Base-by-base conservation (phyloP, 768 basidiomycete genomes). In the Suillus alpinus region DNA sequence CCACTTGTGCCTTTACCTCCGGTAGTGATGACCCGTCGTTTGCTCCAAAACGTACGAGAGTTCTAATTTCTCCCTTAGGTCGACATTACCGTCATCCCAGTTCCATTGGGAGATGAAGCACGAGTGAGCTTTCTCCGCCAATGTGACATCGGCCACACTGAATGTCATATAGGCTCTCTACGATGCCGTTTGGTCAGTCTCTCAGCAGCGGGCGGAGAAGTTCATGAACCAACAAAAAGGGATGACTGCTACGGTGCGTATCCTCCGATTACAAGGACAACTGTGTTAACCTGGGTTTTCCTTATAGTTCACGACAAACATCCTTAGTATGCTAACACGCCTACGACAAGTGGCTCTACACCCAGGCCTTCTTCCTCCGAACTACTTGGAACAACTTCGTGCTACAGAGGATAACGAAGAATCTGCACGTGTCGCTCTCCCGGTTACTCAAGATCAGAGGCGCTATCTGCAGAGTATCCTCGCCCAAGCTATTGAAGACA, bases 331-430 rank as follows among this genome's bases (percentile, higher is more conserved):
- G 81, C 81, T 94, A n/a, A 94, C 92, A 8, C 88, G 94, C 18
- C 78, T 95, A 71, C 85, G 93, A 34, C 94, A 95, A 73, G 76
- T 94, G 20, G 88, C 83, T 18, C 81, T 94, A 29, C 91, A 95
- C 67, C 89, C 92, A 0, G 85, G 84, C 1, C 79, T 95, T 29
- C 76, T 93, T 53, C 93, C 93, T 4, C 63, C 75, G 8, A 79
- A 85, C 62, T 95, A 93, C 67, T 69, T 92, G 12, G 85, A 90
- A 44, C 80, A 88, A 62, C 78, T 93, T 49, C 76, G 76, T 39
- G 47, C 53, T 16, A 72, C 68, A 20, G 78, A 78, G 20, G 53
- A 55, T 12, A 63, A 37, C 4, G 73, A 69, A 4, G 62, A 63
- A 4, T 56, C 66, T 43, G 44, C 64, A 4, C 63, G 49, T 18